phyloP scores from a whole-genome alignment of 208 protist genomes.

The Trichomonas vaginalis region DNA sequence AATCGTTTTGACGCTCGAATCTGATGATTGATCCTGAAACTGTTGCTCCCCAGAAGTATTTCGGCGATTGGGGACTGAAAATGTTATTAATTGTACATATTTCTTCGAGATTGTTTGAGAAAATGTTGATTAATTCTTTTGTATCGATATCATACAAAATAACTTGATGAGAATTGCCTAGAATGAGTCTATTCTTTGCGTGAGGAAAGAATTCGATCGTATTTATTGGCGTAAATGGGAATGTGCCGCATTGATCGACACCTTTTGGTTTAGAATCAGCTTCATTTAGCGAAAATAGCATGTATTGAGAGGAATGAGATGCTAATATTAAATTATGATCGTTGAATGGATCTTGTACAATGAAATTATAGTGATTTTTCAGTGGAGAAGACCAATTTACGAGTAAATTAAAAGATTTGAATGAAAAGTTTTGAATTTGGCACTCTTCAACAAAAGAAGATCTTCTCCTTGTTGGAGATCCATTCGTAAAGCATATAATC shows the following conservation, averaged over 20 bases:
- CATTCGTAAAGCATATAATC: background rate
- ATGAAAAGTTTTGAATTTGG: background rate
- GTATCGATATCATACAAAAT: background rate
- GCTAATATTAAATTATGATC: background rate
- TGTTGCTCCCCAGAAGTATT: background rate
- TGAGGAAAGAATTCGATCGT: background rate
- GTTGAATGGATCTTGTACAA: background rate
- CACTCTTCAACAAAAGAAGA: background rate
- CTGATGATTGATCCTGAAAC: background rate
- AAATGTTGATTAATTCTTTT: background rate
- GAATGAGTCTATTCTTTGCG: background rate
- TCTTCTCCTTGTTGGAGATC: background rate
- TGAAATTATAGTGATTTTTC: background rate
- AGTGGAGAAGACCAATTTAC: background rate
- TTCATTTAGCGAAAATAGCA: background rate
- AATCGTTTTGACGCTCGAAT: background rate
- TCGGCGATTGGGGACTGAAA: background rate
- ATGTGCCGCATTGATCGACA: background rate
- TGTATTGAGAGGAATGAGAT: background rate
- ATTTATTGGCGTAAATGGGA: background rate
- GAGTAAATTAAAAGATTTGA: background rate
- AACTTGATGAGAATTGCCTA: background rate
- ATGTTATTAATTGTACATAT: background rate
- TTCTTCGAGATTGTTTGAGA: background rate
- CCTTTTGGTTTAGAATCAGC: background rate